Percentiles rank a stretch among this genome's conserved stretches.
Conservation (phyloP, 1,139 yeast species). For the Taphrina pruni region DNA sequence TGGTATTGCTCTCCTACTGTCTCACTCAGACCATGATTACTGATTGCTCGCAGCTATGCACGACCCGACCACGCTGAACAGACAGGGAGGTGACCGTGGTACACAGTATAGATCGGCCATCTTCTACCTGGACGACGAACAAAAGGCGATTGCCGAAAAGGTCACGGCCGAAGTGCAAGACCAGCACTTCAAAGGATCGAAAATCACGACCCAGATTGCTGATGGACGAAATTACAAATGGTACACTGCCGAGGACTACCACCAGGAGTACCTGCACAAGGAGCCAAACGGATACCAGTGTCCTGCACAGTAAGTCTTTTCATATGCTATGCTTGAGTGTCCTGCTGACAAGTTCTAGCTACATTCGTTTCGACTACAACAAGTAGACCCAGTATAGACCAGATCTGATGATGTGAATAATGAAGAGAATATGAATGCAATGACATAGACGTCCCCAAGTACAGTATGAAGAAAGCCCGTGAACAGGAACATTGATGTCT, state of each 20-base stretch:
- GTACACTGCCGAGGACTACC: constrained; percentile 93
- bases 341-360: constrained; percentile 47
- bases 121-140: constrained; percentile 65
- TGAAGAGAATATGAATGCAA: no score
- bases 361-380: constrained; percentile 48
- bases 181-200: constrained; percentile 62
- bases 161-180: constrained; percentile 58
- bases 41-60: constrained; percentile 60
- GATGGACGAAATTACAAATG: constrained; percentile 64
- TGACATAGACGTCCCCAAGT: no score
- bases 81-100: constrained; percentile 84
- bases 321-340: no score
- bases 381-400: background rate
- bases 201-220: constrained; percentile 70
- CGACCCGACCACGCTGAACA: constrained; percentile 66
- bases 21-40: background rate
- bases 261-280: constrained; percentile 76
- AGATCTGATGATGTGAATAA: no score
- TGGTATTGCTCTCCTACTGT: constrained; percentile 50
- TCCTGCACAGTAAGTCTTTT: constrained; percentile 31
- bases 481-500: no score
- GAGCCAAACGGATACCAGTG: constrained; percentile 68
- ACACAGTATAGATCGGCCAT: constrained; percentile 84
- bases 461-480: no score
- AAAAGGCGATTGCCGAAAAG: constrained; percentile 55